Evolutionary conservation across 108 stramenopile species (phyloP), one percentile per base, ranked within the genome.

Genomic region (Thalassiosira profunda): DNA sequence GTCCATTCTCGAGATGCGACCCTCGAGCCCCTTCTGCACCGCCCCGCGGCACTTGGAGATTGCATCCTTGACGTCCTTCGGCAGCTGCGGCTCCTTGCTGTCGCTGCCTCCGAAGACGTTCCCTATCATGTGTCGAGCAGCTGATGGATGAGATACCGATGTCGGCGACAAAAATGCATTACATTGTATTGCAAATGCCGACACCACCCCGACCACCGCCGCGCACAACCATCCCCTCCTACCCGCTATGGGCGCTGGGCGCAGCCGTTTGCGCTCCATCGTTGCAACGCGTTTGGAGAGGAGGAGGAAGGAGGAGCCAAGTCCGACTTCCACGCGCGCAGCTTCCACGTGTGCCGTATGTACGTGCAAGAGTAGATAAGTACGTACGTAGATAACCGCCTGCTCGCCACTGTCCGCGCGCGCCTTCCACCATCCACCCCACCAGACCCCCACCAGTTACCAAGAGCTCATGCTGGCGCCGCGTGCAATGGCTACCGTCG

Each of bases 41-140:
- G 89, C 86, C 41, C 51, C 76, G 20, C 87, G 86, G 52, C 92
- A 93, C 62, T 79, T 82, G 10, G 82, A 82, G 10, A 93, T 86
- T 29, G 89, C 92, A 63, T 90, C 89, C 61, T 90, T 90, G 45
- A 93, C 87, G 45, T 93, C 92, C 26, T 80, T 77, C 6, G 92
- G 92, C 20, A 93, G 70, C 36, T 70, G 74, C 11, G 40, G 72
- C 6, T 74, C 58, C 42, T 74, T n/a, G 4, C n/a, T 68, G 29
- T 62, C 58, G 52, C 60, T 55, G 3, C 48, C 64, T 33, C 76
- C 76, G 21, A 77, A 77, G 5, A 77, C 66, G 23, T 69, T 63
- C 35, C 67, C 56, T 29, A 74, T 74, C 47, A 67, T 46, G 23
- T 64, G 46, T 18, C 45, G 55, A 29, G 67, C 53, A 30, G 63